phyloP scores from a whole-genome alignment of 192 early-diverging fungal genomes.

The Funneliformis geosporum region DNA sequence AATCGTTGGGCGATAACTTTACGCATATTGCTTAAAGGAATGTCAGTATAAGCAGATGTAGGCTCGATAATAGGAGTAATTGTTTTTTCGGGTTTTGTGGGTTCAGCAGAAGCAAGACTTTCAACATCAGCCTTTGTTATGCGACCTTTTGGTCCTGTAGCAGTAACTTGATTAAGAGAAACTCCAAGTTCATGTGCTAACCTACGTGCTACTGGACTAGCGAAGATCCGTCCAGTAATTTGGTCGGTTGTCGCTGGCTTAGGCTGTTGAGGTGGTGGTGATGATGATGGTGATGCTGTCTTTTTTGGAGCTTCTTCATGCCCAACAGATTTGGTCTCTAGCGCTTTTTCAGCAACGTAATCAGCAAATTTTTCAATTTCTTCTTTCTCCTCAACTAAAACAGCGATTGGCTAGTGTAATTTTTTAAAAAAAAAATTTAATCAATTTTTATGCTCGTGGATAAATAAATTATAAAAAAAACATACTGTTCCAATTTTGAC shows the following conservation, averaged over 20 bases:
- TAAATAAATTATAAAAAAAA: too few relatives aligned
- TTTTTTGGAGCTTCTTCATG: constrained; percentile 19
- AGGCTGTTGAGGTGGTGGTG: constrained; percentile 31
- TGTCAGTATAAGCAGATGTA: constrained; percentile 66
- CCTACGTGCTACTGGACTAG: constrained; percentile 81
- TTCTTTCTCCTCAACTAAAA: constrained; percentile 88
- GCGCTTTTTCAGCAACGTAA: constrained; percentile 62
- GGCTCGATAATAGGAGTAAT: constrained; percentile 43
- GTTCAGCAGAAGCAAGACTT: constrained; percentile 52
- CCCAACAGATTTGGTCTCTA: constrained; percentile 23
- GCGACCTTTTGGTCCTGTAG: constrained; percentile 87
- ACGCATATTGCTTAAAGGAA: constrained; percentile 76
- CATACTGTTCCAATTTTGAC: constrained; percentile 73
- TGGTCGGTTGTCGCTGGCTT: constrained; percentile 34
- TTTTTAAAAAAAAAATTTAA: not conserved
- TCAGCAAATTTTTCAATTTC: constrained; percentile 87
- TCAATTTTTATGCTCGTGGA: too few relatives aligned
- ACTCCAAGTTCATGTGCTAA: constrained; percentile 85
- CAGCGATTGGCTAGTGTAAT: constrained; percentile 72
- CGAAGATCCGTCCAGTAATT: constrained; percentile 68
- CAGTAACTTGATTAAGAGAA: constrained; percentile 72
- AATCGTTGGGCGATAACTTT: constrained; percentile 77
- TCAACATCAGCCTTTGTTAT: constrained; percentile 92
- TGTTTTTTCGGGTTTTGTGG: constrained; percentile 45
- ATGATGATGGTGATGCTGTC: too few relatives aligned